Evolutionary conservation across 805 yeast species (phyloP), one percentile per base, ranked within the genome.

Genomic region (Metschnikowia similis): DNA sequence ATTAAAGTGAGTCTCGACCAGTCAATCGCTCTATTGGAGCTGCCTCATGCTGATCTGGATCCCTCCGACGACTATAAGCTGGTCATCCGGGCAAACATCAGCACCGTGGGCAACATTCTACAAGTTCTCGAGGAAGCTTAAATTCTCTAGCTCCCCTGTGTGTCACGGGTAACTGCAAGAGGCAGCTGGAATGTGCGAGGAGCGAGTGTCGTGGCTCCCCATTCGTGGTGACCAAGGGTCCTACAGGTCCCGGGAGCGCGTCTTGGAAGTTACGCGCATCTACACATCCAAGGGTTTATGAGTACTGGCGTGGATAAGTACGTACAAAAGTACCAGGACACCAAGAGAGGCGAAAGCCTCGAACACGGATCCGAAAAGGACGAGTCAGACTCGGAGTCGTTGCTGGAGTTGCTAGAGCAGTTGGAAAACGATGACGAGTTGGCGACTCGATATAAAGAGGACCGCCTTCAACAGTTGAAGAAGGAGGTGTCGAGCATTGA

Each of bases 401-500:
- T 79, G 31, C 62, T 81, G 35, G 85, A 80, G 42, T 48, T 61
- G 40, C 56, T 62, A 6, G 63, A 62, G 16, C 65, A 71, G 27
- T 77, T 83, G 36, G 81, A 82, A 36, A 69, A 66, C 16, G 83
- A 80, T 40, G 62, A 57, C 6, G 57, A 38, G 30, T 26, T 63
- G n/a, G 58, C 79, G 31, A 62, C 71, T 2, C 71, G 67, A 17
- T 85, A 83, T 58, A 71, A 94, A 64, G 92, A 84, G 58, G 72
- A 74, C 55, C 70, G 95, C 32, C 67, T 86, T 45, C 77, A 82
- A 48, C 82, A 85, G 56, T 66, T 85, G 32, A 70, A 79, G 1
- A 58, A 63, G 31, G 77, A 77, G 61, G 69, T 65, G 68, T 72
- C 65, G 52, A 59, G 60, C 51, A 65, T 73, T 31, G 65, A 63